These are phyloP conservation scores for Strobilomyces dryophilus DNA, from an alignment of 768 basidiomycete genomes.

Conservation along the genomic window DNA sequence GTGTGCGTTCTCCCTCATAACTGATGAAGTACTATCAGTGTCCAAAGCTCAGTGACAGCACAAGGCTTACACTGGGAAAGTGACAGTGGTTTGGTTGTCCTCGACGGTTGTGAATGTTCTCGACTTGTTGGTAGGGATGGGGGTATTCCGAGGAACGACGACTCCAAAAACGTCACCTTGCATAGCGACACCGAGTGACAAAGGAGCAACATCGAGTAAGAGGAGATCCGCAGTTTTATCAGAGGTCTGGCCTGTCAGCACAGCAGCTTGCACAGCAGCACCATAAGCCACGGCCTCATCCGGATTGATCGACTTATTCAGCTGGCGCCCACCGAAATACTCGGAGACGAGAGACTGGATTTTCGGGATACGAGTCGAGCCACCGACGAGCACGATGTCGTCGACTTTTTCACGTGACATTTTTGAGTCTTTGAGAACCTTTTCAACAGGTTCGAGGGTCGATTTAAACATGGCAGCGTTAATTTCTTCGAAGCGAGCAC, in stretches of 20 bases:
- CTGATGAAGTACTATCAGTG: conserved; percentile 31
- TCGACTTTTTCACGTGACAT: conserved; percentile 96
- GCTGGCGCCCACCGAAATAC: conserved; percentile 94
- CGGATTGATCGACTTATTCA: conserved; percentile 99
- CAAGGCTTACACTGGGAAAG: conserved; percentile 87
- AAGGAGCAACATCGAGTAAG: conserved; percentile 96
- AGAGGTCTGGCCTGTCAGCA: conserved; percentile 97
- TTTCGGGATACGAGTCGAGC: conserved; percentile 99
- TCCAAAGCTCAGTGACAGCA: background rate
- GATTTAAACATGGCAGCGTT: conserved; percentile 94
- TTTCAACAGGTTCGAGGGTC: conserved; percentile 96
- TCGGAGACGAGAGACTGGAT: conserved; percentile 98
- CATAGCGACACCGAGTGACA: conserved; percentile 99
- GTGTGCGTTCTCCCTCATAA: conserved; percentile 99
- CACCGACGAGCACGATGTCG: conserved; percentile 99
- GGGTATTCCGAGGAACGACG: conserved; percentile 98
- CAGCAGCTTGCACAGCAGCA: conserved; percentile 98
- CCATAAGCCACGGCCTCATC: conserved; percentile 99
- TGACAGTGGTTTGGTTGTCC: conserved; percentile 99
- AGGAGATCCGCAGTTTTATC: conserved; percentile 99
- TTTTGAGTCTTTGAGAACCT: conserved; percentile 98
- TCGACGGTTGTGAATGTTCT: conserved; percentile 99
- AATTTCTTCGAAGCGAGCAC: conserved; percentile 99
- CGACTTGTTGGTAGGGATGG: conserved; percentile 99
- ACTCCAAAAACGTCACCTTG: conserved; percentile 99